Percentiles rank a stretch among this genome's conserved stretches.
phyloP scores from a whole-genome alignment of 2,329 filamentous ascomycete genomes.

The Aspergillus tanneri region DNA sequence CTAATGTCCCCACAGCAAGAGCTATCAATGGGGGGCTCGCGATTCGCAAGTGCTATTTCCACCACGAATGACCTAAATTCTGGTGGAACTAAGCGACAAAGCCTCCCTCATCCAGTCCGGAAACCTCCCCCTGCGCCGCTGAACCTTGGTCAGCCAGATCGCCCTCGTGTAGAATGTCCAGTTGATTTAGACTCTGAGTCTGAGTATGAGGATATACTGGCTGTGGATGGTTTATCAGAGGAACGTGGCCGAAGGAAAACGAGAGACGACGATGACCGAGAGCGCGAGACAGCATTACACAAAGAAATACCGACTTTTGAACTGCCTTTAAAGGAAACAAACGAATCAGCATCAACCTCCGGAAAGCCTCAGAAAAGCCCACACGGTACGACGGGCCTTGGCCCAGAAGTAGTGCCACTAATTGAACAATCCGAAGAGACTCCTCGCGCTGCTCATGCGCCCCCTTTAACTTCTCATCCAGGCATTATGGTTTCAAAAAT shows the following conservation, averaged over 20 bases:
- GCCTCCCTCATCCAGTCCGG: conserved; percentile 61
- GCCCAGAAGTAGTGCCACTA: conserved; percentile 51
- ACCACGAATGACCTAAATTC: conserved; percentile 17
- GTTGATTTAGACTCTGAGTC: conserved; percentile 68
- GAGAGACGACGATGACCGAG: conserved; percentile 79
- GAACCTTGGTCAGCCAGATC: conserved; percentile 58
- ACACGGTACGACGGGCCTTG: conserved; percentile 44
- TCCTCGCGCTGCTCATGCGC: conserved; percentile 24
- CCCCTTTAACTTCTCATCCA: conserved; percentile 38
- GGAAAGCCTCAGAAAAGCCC: not conserved
- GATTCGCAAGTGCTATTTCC: conserved; percentile 24
- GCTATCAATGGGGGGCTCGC: conserved; percentile 17
- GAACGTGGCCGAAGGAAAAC: conserved; percentile 77
- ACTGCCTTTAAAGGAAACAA: conserved; percentile 42
- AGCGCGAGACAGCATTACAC: conserved; percentile 67
- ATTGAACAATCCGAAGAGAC: conserved; percentile 23
- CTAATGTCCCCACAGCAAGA: conserved; percentile 17
- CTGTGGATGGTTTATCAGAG: conserved; percentile 63
- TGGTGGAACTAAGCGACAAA: conserved; percentile 18
- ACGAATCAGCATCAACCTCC: conserved; percentile 4
- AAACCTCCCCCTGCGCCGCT: conserved; percentile 85
- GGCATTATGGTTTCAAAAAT: conserved; percentile 54
- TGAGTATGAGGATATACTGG: conserved; percentile 77
- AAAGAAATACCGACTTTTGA: conserved; percentile 63
- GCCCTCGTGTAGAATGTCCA: conserved; percentile 44